phyloP scores from a whole-genome alignment of 2,329 filamentous ascomycete species.

The Fusarium sp. region DNA sequence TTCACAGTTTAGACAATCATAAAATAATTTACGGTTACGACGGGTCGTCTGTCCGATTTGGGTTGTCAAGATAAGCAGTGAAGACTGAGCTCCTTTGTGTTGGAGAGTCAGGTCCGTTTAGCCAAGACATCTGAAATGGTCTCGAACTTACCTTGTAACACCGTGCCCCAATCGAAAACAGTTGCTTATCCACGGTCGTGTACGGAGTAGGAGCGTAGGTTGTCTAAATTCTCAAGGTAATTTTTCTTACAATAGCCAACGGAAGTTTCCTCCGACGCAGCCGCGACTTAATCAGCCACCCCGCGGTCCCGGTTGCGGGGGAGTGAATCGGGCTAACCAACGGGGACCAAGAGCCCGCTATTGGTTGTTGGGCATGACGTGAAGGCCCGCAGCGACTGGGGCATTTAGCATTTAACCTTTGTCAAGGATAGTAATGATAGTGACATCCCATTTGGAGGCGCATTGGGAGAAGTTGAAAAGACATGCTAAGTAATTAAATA shows the following conservation, averaged over 20 bases:
- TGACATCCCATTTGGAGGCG: background rate
- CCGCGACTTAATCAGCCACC: slow-evolving; percentile 46
- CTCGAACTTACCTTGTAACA: background rate
- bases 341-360: slow-evolving; percentile 13
- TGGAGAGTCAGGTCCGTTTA: slow-evolving; percentile 8
- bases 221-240: slow-evolving; percentile 9
- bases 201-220: too few relatives aligned
- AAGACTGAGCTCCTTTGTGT: slow-evolving; percentile 34
- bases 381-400: slow-evolving; percentile 10
- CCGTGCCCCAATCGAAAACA: background rate
- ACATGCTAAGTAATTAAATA: background rate
- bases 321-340: slow-evolving; percentile 28
- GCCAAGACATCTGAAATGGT: slow-evolving; percentile 6
- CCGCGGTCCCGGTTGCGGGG: slow-evolving; percentile 43
- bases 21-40: background rate
- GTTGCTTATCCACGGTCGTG: background rate
- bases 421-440: slow-evolving; percentile 5
- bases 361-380: slow-evolving; percentile 35
- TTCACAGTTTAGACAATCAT: background rate
- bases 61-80: background rate
- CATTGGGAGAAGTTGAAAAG: background rate
- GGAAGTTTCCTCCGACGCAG: slow-evolving; percentile 10
- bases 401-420: slow-evolving; percentile 13
- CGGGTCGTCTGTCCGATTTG: slow-evolving; percentile 5
- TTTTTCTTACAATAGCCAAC: background rate